These are phyloP conservation scores for Pleurotus tuber-regium DNA, from an alignment of 768 basidiomycete species.

Conservation along the genomic window DNA sequence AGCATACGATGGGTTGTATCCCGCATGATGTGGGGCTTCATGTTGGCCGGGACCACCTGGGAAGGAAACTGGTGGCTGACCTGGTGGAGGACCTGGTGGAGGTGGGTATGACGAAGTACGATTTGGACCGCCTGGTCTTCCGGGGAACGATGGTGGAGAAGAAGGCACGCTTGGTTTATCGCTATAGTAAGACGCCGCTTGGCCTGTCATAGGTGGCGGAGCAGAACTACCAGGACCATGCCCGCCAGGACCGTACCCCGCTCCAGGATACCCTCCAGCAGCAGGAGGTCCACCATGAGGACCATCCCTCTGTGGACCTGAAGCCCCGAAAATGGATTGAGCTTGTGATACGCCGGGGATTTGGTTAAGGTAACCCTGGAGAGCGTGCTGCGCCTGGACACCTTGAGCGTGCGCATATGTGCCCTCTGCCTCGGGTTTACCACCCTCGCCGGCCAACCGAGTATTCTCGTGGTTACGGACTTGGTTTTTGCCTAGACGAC, in stretches of 20 bases:
- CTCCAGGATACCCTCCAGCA: conserved; percentile 14
- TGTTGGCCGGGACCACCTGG: conserved; percentile 4
- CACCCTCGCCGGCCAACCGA: conserved; percentile 53
- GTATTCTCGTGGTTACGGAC: conserved; percentile 75
- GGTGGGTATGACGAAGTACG: conserved; percentile 15
- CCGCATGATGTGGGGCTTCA: background rate
- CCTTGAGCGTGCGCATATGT: conserved; percentile 41
- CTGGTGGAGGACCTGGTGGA: conserved; percentile 15
- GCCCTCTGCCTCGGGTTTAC: conserved; percentile 42
- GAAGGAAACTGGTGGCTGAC: background rate
- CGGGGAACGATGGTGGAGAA: conserved; percentile 8
- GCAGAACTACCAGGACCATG: conserved; percentile 1
- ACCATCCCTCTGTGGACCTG: conserved; percentile 23
- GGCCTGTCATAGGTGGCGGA: conserved; percentile 19
- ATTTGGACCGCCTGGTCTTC: no score
- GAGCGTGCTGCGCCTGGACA: conserved; percentile 33
- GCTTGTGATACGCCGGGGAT: conserved; percentile 49
- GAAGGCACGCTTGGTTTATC: conserved; percentile 6
- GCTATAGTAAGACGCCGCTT: conserved; percentile 30
- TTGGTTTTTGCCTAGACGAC: conserved; percentile 59
- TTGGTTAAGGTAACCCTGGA: conserved; percentile 43
- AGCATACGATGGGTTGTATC: conserved; percentile 9
- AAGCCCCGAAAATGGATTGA: conserved; percentile 31
- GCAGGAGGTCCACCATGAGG: conserved; percentile 20
- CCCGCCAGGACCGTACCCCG: conserved; percentile 7